Base-by-base conservation (phyloP, 768 basidiomycete species). In the Termitomyces titanicus region DNA sequence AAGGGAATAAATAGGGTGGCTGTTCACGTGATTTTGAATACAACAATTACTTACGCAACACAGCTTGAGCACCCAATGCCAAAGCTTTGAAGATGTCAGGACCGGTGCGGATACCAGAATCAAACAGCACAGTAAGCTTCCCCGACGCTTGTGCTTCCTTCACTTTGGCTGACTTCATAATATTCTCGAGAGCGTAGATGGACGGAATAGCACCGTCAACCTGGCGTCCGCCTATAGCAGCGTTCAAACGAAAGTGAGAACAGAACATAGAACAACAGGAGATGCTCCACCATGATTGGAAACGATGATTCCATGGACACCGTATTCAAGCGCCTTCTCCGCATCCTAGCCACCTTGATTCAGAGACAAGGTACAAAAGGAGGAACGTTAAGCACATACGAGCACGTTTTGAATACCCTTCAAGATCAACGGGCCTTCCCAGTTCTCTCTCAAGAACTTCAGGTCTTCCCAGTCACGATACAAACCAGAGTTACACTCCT, bases 61-160 rank as follows among this genome's bases (percentile, higher is more conserved):
- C 84, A 8, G 76, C 91, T 61, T 94, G 86, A 8, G 94, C 93
- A 39, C 94, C 92, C 0, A 95, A 75, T 1, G 92, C 92, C 27
- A 94, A 70, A 0, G 94, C 93, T 68, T 91, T 90, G 69, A 92
- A 77, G 44, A 94, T 81, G 58, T 96, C 94, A 42, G 83, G 81
- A 11, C 90, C 93, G 0, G 86, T 89, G 42, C 93, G 82, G 55
- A 94, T 86, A 7, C 93, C 92, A 48, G 85, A 92, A 64, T 88
- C 86, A 62, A 88, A 91, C 3, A 94, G 72, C 34, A 94, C 70
- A 1, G 86, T 84, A 37, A 92, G 68, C 54, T 79, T 79, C 1
- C 88, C 88, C 12, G 76, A 68, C 5, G 65, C 65, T 63, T 89
- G 86, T 0, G 86, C 86, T 4, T 70, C 73, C 47, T 71, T 73